phyloP scores from a whole-genome alignment of 192 early-diverging fungal genomes.

The Neocallimastix lanati region DNA sequence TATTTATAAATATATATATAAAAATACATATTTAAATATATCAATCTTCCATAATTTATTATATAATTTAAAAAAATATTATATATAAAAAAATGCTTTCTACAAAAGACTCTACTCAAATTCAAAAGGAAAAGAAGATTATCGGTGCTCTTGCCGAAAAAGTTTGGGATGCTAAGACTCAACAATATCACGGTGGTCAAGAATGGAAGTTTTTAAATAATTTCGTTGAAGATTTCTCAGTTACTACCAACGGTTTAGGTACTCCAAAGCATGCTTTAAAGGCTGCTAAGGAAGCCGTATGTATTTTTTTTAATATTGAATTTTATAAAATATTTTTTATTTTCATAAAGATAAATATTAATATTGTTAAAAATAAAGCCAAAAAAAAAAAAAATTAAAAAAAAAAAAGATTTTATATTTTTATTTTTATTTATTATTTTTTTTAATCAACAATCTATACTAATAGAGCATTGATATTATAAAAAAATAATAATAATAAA shows the following conservation, averaged over 20 bases:
- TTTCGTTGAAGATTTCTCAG: constrained; percentile 82
- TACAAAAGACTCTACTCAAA: neutral
- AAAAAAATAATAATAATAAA: too few species aligned
- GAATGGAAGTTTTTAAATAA: constrained; percentile 63
- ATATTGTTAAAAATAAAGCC: constrained; percentile 5
- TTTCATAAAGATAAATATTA: too few species aligned
- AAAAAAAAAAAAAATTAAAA: constrained; percentile 1
- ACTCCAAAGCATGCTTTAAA: constrained; percentile 54
- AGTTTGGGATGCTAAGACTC: constrained; percentile 69
- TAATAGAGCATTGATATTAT: too few species aligned
- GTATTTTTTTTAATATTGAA: too few species aligned
- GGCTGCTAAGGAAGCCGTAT: constrained; percentile 52
- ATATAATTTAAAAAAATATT: too few species aligned
- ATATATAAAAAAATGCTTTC: neutral
- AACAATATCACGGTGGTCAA: constrained; percentile 78
- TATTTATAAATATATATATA: too few species aligned
- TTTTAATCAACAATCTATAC: too few species aligned
- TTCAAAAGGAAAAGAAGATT: neutral
- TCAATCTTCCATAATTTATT: too few species aligned
- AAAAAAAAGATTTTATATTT: too few species aligned
- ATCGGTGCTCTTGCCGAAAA: neutral
- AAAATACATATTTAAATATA: too few species aligned
- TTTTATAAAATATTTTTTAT: too few species aligned
- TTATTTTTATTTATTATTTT: too few species aligned
- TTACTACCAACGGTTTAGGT: constrained; percentile 75